Percentiles rank a stretch among this genome's conserved stretches.
phyloP scores from a whole-genome alignment of 2,329 filamentous ascomycete species.

The Ophiostoma ips region DNA sequence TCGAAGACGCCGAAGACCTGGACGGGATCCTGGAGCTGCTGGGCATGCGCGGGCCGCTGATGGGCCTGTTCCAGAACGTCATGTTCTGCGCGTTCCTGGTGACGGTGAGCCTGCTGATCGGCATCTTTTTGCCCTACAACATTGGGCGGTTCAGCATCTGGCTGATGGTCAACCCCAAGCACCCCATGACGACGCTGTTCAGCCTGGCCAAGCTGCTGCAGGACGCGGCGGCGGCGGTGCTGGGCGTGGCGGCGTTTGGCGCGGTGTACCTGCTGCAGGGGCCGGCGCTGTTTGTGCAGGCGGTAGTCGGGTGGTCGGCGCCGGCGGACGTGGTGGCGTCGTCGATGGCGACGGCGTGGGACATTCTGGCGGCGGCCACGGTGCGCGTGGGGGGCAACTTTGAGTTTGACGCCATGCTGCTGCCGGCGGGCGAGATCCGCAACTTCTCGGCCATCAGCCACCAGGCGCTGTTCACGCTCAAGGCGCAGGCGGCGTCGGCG shows the following conservation, averaged over 20 bases:
- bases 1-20: slow-evolving; percentile 83
- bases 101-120: slow-evolving; percentile 69
- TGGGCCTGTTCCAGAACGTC: slow-evolving; percentile 83
- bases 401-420: slow-evolving; percentile 34
- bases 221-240: slow-evolving; percentile 54
- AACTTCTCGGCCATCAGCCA: slow-evolving; percentile 68
- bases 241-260: slow-evolving; percentile 37
- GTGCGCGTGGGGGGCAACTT: slow-evolving; percentile 36
- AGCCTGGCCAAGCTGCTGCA: slow-evolving; percentile 65
- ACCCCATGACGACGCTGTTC: slow-evolving; percentile 61
- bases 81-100: slow-evolving; percentile 89
- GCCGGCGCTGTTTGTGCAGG: slow-evolving; percentile 14
- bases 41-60: slow-evolving; percentile 86
- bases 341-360: slow-evolving; percentile 23
- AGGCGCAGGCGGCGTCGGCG: slow-evolving; percentile 33
- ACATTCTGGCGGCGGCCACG: slow-evolving; percentile 28
- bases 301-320: slow-evolving; percentile 19
- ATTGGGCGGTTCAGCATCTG: slow-evolving; percentile 75
- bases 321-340: slow-evolving; percentile 6
- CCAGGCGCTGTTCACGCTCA: slow-evolving; percentile 49
- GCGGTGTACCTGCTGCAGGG: slow-evolving; percentile 19
- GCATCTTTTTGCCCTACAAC: slow-evolving; percentile 84
- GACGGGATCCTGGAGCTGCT: slow-evolving; percentile 94
- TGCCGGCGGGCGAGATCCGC: slow-evolving; percentile 49
- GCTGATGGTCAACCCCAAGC: slow-evolving; percentile 63